These are phyloP conservation scores for Hyphodiscus sp. DNA, from an alignment of 2,329 filamentous ascomycete genomes.

Conservation along the genomic window DNA sequence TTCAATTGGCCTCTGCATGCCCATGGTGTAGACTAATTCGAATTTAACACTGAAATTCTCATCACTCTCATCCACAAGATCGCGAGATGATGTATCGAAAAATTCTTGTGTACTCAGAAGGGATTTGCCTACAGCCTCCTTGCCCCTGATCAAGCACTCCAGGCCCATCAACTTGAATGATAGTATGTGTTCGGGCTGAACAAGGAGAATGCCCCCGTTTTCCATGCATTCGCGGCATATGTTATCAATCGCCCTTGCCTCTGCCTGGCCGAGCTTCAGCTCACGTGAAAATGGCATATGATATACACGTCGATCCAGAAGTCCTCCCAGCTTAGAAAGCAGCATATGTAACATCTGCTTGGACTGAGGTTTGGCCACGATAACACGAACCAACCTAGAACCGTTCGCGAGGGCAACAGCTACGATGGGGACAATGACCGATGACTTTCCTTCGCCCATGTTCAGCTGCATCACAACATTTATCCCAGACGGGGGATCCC, in stretches of 20 bases:
- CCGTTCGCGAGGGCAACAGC: constrained; percentile 46
- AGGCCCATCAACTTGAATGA: constrained; percentile 58
- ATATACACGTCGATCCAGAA: constrained; percentile 48
- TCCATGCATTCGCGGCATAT: constrained; percentile 42
- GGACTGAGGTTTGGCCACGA: constrained; percentile 56
- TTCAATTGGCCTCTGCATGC: constrained; percentile 43
- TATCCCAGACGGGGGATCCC: constrained; percentile 27
- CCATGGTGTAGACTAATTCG: constrained; percentile 58
- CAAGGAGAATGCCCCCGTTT: constrained; percentile 48
- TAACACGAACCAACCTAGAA: constrained; percentile 44
- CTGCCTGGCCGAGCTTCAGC: constrained; percentile 28
- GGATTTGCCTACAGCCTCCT: constrained; percentile 26
- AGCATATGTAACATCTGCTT: constrained; percentile 55
- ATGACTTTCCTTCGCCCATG: constrained; percentile 67
- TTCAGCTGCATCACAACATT: constrained; percentile 60
- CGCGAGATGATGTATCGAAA: constrained; percentile 39
- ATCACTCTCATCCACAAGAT: constrained; percentile 61
- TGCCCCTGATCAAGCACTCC: constrained; percentile 37
- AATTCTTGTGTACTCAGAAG: constrained; percentile 39
- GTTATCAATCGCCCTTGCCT: constrained; percentile 32
- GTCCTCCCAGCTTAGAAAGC: constrained; percentile 45
- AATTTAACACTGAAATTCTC: constrained; percentile 56
- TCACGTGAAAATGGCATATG: constrained; percentile 53
- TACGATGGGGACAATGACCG: constrained; percentile 62
- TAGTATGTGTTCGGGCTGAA: constrained; percentile 57